Evolutionary conservation across 805 yeast species (phyloP), one percentile per base, ranked within the genome.

Genomic region (Ogataea trehaloabstinens): DNA sequence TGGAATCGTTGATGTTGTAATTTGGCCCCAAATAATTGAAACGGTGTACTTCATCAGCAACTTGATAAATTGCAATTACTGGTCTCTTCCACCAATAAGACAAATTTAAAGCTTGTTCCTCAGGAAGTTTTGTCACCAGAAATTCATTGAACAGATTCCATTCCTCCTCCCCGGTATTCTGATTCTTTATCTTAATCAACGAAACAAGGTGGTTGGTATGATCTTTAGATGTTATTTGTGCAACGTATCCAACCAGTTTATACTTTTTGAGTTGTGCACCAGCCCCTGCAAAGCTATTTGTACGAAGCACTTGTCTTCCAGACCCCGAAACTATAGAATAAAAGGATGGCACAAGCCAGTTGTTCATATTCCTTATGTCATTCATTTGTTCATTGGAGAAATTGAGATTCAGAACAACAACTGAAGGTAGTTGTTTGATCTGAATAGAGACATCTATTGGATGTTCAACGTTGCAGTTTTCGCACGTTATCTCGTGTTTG

Each of bases 131-230:
- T 51, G 78, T 75, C 12, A 90, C 98, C 47, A 93, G 66, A 61
- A 91, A 93, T 60, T 93, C 98, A 56, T 93, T 93, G 60, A 93
- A 88, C 55, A 93, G 60, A 53, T 73, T 78, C 99, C 99, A 93
- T 28, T 48, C 58, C 36, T 60, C 63, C 4, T 34, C 40, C 3
- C 45, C 44, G 5, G 38, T 20, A 10, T 38, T 42, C 15, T 37
- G 34, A 2, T 55, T 28, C 15, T 28, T 17, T 4, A 78, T 63
- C 44, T 72, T 71, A 2, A 75, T 70, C 48, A 74, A 75, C 0
- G 89, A 73, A 0, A 85, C 83, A 36, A 82, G 58, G 49, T 80
- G 82, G 52, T 77, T 80, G 18, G 66, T 64, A 29, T 74, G 74
- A 37, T 74, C 75, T 30, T 68, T 69, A n/a, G 72, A 76, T 2